phyloP scores from a whole-genome alignment of 2,329 filamentous ascomycete species.

The Lasiodiplodia citricola region DNA sequence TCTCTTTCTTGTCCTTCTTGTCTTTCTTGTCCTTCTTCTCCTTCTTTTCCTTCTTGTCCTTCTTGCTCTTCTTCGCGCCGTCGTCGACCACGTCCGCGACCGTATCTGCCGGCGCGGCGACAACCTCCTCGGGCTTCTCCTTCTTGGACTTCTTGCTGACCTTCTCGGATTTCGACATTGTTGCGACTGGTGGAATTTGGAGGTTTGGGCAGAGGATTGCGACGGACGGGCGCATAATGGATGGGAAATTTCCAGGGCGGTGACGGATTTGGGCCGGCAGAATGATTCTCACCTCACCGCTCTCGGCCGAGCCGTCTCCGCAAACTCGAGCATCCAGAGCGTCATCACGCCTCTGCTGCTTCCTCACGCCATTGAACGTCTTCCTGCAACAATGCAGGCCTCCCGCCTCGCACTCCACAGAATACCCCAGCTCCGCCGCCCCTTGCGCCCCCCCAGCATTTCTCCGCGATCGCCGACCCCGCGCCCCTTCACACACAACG shows the following conservation, averaged over 20 bases:
- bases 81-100: neutral
- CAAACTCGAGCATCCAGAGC: neutral
- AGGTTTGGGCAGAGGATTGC: neutral
- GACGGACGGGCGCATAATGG: neutral
- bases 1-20: conserved; percentile 35
- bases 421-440: conserved; percentile 37
- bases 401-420: conserved; percentile 28
- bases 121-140: neutral
- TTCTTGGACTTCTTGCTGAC: conserved; percentile 12
- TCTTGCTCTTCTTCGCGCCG: neutral
- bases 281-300: conserved; percentile 12
- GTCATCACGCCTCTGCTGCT: neutral
- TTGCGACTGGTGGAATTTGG: neutral
- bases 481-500: conserved; percentile 66
- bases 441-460: conserved; percentile 32
- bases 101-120: neutral
- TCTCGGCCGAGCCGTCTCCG: conserved; percentile 7
- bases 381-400: conserved; percentile 36
- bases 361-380: neutral
- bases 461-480: conserved; percentile 34
- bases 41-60: conserved; percentile 27
- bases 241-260: conserved; percentile 19
- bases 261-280: neutral
- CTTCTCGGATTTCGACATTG: conserved; percentile 26
- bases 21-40: conserved; percentile 44